Base-by-base conservation (phyloP, 2,329 filamentous ascomycete genomes). In the Madurella fahalii region DNA sequence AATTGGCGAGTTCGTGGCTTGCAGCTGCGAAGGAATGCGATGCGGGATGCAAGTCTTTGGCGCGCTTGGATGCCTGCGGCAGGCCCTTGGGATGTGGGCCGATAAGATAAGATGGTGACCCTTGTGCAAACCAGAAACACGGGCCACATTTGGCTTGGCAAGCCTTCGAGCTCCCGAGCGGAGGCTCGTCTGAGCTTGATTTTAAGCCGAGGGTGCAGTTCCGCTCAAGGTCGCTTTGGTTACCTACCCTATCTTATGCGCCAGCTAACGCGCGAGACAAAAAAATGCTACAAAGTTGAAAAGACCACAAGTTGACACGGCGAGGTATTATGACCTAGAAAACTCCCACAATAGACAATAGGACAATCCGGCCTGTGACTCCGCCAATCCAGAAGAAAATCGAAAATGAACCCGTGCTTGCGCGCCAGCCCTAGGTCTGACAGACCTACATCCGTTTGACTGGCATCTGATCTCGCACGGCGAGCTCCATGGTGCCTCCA, bases 321-420 rank as follows among this genome's bases (percentile, higher is more conserved):
- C 34, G 34, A 49, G 45, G 46, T 20, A 45, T 52, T 49, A 47
- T n/a, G 16, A 40, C 30, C 16, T 12, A 18, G 20, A 54, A 54
- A 53, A 44, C 30, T 18, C n/a, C 46, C 41, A 31, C 54, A 43
- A 45, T 50, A 49, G 37, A 39, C 45, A 44, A 40, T 49, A 45
- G 45, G 42, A 37, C n/a, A 49, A 40, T 46, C 47, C 53, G 32
- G 50, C 50, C 47, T 37, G 25, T 42, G 53, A 49, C 53, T 46
- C 16, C 47, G 50, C 52, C 43, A 56, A 51, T 43, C 50, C 47
- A 47, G 44, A 17, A 52, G 46, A 50, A 50, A 50, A n/a, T n/a
- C 11, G 47, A 32, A 57, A 53, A 40, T 32, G 2, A 20, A 47
- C 40, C 16, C 17, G 17, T 44, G 13, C 20, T 41, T 30, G 8